Conservation (phyloP, 768 basidiomycete species). For the Dentipellis sp. region DNA sequence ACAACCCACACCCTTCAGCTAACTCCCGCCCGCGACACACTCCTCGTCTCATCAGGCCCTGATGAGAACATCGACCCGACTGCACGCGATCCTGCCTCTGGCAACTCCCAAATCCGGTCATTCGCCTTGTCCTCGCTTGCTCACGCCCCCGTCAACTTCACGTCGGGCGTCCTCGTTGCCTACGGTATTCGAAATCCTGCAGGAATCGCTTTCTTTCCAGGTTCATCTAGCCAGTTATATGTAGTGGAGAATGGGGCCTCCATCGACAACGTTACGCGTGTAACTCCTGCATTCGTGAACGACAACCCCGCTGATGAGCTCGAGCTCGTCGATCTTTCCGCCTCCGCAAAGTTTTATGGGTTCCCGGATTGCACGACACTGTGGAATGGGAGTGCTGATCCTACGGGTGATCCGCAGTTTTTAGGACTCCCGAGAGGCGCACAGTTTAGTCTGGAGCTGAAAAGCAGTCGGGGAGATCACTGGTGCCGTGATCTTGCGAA, state of each 20-base stretch:
- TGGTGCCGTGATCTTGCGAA: background rate
- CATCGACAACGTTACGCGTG: constrained; percentile 29
- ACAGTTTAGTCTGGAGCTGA: background rate
- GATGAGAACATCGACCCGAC: constrained; percentile 32
- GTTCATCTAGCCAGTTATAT: constrained; percentile 22
- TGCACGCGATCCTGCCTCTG: constrained; percentile 32
- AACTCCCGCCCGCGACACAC: background rate
- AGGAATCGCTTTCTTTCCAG: constrained; percentile 10
- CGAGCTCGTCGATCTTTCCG: constrained; percentile 18
- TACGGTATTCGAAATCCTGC: background rate
- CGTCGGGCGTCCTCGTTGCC: background rate
- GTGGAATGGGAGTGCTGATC: constrained; percentile 35
- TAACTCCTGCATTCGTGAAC: constrained; percentile 32
- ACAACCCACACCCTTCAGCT: background rate
- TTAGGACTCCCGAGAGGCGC: background rate
- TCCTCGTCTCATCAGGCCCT: constrained; percentile 31
- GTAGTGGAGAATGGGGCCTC: constrained; percentile 37
- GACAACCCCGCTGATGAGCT: constrained; percentile 38
- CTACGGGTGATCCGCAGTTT: constrained; percentile 30
- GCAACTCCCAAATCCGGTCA: constrained; percentile 31
- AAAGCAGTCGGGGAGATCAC: background rate
- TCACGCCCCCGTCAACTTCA: background rate
- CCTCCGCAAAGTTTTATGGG: constrained; percentile 23
- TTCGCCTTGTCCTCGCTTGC: constrained; percentile 12
- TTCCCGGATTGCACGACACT: constrained; percentile 36